phyloP scores from a whole-genome alignment of 805 yeast genomes.

The Metschnikowia aberdeeniae region DNA sequence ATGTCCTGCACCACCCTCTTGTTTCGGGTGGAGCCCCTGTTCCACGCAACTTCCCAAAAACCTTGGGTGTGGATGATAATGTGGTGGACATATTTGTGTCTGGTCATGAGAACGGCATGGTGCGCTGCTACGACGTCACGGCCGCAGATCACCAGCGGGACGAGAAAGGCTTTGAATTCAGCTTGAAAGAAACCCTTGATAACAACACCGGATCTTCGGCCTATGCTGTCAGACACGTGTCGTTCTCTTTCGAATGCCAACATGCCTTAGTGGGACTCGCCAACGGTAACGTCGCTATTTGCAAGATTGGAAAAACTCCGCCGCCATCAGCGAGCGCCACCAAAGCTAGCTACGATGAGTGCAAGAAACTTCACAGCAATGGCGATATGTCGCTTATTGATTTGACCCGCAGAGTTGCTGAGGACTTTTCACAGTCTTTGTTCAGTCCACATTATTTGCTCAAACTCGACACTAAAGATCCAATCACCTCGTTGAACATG shows the following conservation, averaged over 20 bases:
- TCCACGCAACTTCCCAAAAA: slow-evolving; percentile 20
- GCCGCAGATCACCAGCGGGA: slow-evolving; percentile 52
- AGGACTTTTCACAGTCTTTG: slow-evolving; percentile 25
- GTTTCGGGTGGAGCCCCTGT: slow-evolving; percentile 81
- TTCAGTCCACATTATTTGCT: slow-evolving; percentile 34
- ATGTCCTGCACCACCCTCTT: slow-evolving; percentile 43
- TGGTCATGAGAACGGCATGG: slow-evolving; percentile 82
- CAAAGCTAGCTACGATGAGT: slow-evolving; percentile 23
- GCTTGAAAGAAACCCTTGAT: slow-evolving; percentile 31
- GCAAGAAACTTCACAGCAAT: slow-evolving; percentile 30
- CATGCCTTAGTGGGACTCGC: slow-evolving; percentile 68
- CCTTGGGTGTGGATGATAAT: slow-evolving; percentile 37
- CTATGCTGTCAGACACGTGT: slow-evolving; percentile 50
- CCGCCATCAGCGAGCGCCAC: slow-evolving; percentile 5
- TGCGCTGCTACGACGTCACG: slow-evolving; percentile 81
- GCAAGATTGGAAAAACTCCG: slow-evolving; percentile 53
- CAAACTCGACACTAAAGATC: slow-evolving; percentile 20
- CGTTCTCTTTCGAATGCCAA: slow-evolving; percentile 73
- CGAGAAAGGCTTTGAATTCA: slow-evolving; percentile 30
- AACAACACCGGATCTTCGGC: slow-evolving; percentile 30
- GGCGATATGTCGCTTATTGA: slow-evolving; percentile 42
- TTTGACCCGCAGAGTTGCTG: slow-evolving; percentile 52
- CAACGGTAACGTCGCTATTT: slow-evolving; percentile 71
- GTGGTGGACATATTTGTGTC: slow-evolving; percentile 56
- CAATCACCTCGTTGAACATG: slow-evolving; percentile 58